phyloP scores from a whole-genome alignment of 169 alveolate species.

The Cryptosporidium baileyi region DNA sequence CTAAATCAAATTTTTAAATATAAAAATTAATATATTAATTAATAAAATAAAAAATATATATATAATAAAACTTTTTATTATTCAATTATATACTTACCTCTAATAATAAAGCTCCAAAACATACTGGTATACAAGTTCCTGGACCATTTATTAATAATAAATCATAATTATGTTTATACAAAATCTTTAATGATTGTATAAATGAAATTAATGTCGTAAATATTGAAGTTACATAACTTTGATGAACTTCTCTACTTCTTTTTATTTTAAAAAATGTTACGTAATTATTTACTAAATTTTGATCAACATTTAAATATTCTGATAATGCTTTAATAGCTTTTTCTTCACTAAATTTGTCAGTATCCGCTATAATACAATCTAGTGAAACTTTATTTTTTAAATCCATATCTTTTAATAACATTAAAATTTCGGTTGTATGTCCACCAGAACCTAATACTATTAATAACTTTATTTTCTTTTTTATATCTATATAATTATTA shows the following conservation, averaged over 20 bases:
- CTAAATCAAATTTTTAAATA: conserved; percentile 49
- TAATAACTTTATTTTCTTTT: conserved; percentile 68
- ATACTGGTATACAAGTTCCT: conserved; percentile 85
- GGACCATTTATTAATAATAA: conserved; percentile 85
- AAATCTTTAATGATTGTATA: conserved; percentile 73
- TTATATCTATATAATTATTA: neutral
- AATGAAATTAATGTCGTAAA: conserved; percentile 80
- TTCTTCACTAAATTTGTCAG: conserved; percentile 43
- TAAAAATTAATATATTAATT: neutral
- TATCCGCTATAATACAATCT: conserved; percentile 40
- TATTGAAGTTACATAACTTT: conserved; percentile 80
- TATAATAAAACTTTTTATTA: too few species aligned
- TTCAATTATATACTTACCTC: conserved; percentile 68
- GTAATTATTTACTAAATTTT: neutral
- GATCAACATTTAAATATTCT: neutral
- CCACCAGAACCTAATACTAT: conserved; percentile 88
- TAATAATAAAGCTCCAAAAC: conserved; percentile 74
- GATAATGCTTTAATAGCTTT: conserved; percentile 19
- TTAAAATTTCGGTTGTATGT: conserved; percentile 84
- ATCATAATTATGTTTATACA: conserved; percentile 73
- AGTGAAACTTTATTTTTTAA: conserved; percentile 72
- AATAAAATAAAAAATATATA: too few species aligned
- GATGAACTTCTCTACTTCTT: conserved; percentile 84
- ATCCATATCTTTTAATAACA: conserved; percentile 73
- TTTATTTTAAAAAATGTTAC: conserved; percentile 56